Percentiles rank a stretch among this genome's conserved stretches.
Evolutionary conservation across 2,329 filamentous ascomycete genomes (phyloP).

Genomic region (Claviceps fusiformis): DNA sequence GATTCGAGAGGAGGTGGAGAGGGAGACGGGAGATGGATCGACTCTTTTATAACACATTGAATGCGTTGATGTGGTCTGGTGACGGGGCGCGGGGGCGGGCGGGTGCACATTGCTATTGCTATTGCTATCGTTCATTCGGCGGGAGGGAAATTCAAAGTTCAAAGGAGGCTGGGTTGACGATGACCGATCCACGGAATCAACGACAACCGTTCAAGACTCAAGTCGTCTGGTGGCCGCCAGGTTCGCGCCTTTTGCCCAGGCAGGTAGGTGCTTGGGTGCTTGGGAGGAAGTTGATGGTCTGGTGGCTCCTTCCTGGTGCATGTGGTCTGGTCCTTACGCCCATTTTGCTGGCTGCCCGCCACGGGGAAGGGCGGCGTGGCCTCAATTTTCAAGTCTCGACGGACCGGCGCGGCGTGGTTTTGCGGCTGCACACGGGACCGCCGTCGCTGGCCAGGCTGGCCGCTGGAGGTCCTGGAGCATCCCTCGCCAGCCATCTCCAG

Average conservation of each 20-base stretch:
- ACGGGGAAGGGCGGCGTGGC: no score
- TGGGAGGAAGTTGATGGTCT: background rate
- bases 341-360: no score
- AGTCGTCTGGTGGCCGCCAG: background rate
- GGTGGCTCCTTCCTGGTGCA: background rate
- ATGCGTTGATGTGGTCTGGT: background rate
- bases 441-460: background rate
- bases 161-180: no score
- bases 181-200: no score
- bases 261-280: background rate
- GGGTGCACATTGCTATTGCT: background rate
- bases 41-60: background rate
- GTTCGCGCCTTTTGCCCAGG: no score
- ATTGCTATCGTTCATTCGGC: no score
- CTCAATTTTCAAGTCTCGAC: no score
- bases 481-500: background rate
- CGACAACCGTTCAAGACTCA: background rate
- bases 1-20: background rate
- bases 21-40: background rate
- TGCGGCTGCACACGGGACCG: background rate
- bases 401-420: background rate
- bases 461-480: background rate
- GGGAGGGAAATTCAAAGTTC: no score
- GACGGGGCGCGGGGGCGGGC: background rate
- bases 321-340: background rate